Conservation (phyloP, 441 rosid genomes). For the Rhodomyrtus psidioides region DNA sequence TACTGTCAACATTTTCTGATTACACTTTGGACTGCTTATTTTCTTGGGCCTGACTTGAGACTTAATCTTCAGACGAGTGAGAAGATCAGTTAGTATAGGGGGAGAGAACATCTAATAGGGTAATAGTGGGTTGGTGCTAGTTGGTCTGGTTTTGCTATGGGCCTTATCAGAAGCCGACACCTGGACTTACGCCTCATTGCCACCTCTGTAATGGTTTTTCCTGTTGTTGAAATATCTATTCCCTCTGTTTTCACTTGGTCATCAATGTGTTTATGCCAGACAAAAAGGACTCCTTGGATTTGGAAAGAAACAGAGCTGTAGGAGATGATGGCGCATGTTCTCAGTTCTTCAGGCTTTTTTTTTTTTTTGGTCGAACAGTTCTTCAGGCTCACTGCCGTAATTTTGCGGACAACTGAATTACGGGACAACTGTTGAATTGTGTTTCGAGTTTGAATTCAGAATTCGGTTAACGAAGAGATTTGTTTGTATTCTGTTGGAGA, state of each 20-base stretch:
- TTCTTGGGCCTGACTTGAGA: not conserved
- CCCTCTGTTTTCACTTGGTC: not conserved
- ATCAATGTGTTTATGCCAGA: not conserved
- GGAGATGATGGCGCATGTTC: not conserved
- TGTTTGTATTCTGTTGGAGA: too few species aligned
- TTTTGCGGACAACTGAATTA: too few species aligned
- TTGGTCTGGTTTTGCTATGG: not conserved
- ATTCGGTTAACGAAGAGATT: too few species aligned
- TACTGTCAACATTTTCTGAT: not conserved
- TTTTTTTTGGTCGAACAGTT: too few species aligned
- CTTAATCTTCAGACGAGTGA: not conserved
- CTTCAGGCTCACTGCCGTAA: not conserved
- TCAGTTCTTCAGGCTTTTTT: not conserved
- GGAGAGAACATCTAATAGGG: not conserved
- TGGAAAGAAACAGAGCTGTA: not conserved
- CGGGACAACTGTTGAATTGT: too few species aligned
- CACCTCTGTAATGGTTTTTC: not conserved
- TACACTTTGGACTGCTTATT: not conserved
- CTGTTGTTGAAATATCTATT: not conserved
- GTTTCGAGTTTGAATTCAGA: too few species aligned
- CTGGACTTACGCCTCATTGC: not conserved
- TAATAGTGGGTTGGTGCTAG: not conserved
- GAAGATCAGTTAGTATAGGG: not conserved
- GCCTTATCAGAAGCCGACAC: not conserved
- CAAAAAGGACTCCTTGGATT: not conserved